Percentiles rank a stretch among this genome's conserved stretches.
These are phyloP conservation scores for Aeminium ludgeri DNA, from an alignment of 495 filamentous ascomycete species.

Conservation along the genomic window DNA sequence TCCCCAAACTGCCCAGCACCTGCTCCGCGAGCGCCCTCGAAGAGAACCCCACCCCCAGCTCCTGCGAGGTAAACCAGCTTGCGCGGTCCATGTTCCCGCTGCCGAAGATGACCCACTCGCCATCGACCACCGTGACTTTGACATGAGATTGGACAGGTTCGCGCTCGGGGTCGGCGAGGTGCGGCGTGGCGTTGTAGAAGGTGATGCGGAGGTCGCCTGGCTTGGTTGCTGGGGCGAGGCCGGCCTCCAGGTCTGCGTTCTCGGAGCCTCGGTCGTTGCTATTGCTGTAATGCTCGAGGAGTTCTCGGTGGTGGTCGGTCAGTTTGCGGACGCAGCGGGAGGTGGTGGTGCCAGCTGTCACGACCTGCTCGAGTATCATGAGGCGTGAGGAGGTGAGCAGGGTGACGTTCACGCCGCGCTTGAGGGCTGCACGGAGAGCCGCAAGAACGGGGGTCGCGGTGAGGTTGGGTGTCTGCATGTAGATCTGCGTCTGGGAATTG, in stretches of 20 bases:
- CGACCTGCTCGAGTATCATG: slow-evolving; percentile 58
- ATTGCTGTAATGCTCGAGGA: no score
- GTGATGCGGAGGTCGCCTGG: slow-evolving; percentile 27
- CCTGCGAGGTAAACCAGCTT: slow-evolving; percentile 62
- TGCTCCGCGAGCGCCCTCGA: slow-evolving; percentile 9
- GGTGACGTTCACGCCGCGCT: slow-evolving; percentile 41
- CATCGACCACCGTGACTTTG: slow-evolving; percentile 50
- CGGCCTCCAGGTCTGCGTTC: slow-evolving; percentile 10
- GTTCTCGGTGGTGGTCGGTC: not conserved
- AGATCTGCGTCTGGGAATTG: slow-evolving; percentile 35
- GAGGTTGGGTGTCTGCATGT: slow-evolving; percentile 55
- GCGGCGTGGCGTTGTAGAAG: slow-evolving; percentile 30
- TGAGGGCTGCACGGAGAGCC: slow-evolving; percentile 33
- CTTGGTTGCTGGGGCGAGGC: not conserved
- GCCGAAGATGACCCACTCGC: slow-evolving; percentile 41
- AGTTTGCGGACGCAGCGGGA: slow-evolving; percentile 38
- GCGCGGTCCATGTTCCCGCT: slow-evolving; percentile 64
- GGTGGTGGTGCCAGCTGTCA: slow-evolving; percentile 52
- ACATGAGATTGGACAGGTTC: slow-evolving; percentile 54
- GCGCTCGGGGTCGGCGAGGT: slow-evolving; percentile 10
- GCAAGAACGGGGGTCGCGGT: slow-evolving; percentile 41
- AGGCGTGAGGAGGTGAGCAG: slow-evolving; percentile 47
- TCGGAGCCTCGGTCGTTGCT: not conserved
- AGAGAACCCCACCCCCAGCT: slow-evolving; percentile 52
- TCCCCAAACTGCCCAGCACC: no score